Conservation (phyloP, 2,329 filamentous ascomycete species). For the Colletotrichum chrysophilum region DNA sequence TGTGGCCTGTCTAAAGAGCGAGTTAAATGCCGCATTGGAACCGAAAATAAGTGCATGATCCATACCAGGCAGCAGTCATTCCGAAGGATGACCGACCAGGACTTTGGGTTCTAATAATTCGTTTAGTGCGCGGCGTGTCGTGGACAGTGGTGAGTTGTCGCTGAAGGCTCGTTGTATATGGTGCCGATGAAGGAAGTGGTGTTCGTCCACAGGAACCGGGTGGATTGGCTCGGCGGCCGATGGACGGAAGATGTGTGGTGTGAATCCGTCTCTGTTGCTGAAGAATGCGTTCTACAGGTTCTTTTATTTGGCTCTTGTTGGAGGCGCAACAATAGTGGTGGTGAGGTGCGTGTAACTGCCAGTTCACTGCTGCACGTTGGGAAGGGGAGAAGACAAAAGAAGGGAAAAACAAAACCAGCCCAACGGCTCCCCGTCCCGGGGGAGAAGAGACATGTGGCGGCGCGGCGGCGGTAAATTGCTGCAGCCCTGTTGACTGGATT, state of each 20-base stretch:
- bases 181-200: neutral
- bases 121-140: neutral
- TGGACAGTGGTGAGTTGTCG: neutral
- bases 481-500: slow-evolving; percentile 13
- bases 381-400: neutral
- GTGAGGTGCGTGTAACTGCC: neutral
- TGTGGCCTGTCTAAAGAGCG: neutral
- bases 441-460: neutral
- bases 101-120: neutral
- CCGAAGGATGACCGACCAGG: neutral
- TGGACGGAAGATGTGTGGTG: neutral
- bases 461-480: neutral
- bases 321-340: neutral
- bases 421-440: neutral
- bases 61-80: neutral
- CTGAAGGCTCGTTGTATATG: neutral
- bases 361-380: neutral
- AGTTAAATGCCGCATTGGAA: neutral
- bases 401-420: neutral
- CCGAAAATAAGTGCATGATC: neutral
- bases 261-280: neutral
- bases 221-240: neutral
- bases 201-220: neutral
- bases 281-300: neutral
- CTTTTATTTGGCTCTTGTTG: neutral